Base-by-base conservation (phyloP, 2,329 filamentous ascomycete species). In the Pyrenophora tritici-repentis region DNA sequence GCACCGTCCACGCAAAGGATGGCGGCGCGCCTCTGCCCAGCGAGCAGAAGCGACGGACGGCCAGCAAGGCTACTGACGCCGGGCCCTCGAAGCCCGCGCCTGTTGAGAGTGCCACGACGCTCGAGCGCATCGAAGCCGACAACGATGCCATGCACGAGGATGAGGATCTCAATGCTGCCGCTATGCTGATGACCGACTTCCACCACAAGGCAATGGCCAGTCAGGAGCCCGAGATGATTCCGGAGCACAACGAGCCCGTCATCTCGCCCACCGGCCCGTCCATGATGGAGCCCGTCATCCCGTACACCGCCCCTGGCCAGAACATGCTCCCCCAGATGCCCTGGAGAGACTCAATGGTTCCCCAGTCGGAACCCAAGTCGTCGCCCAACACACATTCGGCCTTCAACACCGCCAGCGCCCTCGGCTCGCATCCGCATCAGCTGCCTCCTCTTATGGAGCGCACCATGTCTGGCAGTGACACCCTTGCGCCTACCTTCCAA, bases 1-100 rank as follows among this genome's bases (percentile, higher is more conserved):
- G 94, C 69, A 99, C 94, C 61, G 94, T 99, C 59, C 94, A 99
- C 78, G 94, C 94, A 57, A 97, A 97, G 79, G 94, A 99, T 79
- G 93, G 93, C 65, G 93, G 94, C 62, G 85, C 94, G 44, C 93
- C 93, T 61, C 84, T 97, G 39, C 91, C 95, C 75, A 96, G 91
- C 75, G 94, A 97, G 75, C 89, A 90, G 62, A 96, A 97, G 80
- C 88, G 92, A 68, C 87, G 90, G 58, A 83, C 87, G 59, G 84
- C 83, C 43, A 81, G 86, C 56, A 91, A 91, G 77, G 56, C 79
- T 80, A 46, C 49, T 43, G 53, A 58, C 38, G 51, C 57, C 14
- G 82, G 80, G 26, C 84, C 91, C 37, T 83, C 89, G 49, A 96
- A 96, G 79, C 44, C 81, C 33, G 86, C 94, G 70, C 84, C 87